Evolutionary conservation across 2,329 filamentous ascomycete species (phyloP).

Genomic region (Pseudogymnoascus sp.): DNA sequence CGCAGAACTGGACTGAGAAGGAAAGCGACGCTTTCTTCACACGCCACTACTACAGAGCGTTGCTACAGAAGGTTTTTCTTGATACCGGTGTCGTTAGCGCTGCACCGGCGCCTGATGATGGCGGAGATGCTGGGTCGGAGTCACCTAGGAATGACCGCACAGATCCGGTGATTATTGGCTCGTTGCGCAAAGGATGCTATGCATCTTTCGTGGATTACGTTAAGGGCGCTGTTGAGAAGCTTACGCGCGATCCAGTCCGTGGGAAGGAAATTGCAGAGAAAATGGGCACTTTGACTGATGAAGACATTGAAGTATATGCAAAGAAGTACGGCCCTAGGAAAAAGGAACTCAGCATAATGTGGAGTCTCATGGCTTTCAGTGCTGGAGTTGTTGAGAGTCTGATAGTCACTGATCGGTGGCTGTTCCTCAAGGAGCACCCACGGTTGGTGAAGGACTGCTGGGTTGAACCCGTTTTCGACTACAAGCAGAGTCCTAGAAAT

Average conservation of each 20-base stretch:
- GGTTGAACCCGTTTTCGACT: constrained; percentile 93
- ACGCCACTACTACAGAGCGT: constrained; percentile 82
- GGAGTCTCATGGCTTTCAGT: constrained; percentile 95
- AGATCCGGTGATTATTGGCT: constrained; percentile 78
- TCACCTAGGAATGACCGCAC: constrained; percentile 50
- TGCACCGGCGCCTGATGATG: constrained; percentile 13
- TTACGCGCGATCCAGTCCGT: constrained; percentile 51
- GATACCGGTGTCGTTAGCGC: constrained; percentile 68
- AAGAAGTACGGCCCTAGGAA: constrained; percentile 53
- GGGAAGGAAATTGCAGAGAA: constrained; percentile 54
- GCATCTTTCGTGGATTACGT: constrained; percentile 67
- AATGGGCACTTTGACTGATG: constrained; percentile 62
- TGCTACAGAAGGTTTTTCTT: constrained; percentile 86
- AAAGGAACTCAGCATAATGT: constrained; percentile 77
- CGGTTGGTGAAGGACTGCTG: constrained; percentile 65
- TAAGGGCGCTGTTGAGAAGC: constrained; percentile 68
- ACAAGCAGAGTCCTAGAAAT: constrained; percentile 75
- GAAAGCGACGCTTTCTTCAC: constrained; percentile 87
- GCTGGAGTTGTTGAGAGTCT: constrained; percentile 80
- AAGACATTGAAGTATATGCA: constrained; percentile 66
- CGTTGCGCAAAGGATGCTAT: constrained; percentile 73
- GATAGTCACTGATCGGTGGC: constrained; percentile 84
- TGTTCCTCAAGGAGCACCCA: constrained; percentile 70
- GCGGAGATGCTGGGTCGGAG: constrained; percentile 20
- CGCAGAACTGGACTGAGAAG: constrained; percentile 74